Evolutionary conservation across 2,329 filamentous ascomycete genomes (phyloP).

Genomic region (Calonectria pseudoreteaudii): DNA sequence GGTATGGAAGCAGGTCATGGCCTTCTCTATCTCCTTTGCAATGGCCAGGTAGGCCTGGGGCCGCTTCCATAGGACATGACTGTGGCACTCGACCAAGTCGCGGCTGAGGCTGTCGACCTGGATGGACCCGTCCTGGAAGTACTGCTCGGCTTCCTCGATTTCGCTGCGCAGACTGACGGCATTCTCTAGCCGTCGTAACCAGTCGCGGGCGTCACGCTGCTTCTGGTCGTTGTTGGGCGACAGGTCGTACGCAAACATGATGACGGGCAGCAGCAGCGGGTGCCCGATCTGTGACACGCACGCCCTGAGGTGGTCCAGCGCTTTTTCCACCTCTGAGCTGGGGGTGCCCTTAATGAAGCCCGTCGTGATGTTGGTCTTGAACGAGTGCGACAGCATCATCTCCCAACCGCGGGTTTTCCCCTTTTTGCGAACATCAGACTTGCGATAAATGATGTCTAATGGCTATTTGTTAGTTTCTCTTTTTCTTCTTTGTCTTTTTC

Average conservation of each 20-base stretch:
- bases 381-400: conserved; percentile 70
- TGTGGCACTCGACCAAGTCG: conserved; percentile 73
- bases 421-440: conserved; percentile 75
- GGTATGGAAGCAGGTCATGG: conserved; percentile 58
- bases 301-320: conserved; percentile 62
- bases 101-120: conserved; percentile 71
- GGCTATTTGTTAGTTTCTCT: neutral
- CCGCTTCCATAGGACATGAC: conserved; percentile 72
- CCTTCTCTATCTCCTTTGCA: conserved; percentile 59
- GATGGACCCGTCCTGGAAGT: conserved; percentile 64
- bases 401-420: conserved; percentile 74
- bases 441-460: conserved; percentile 71
- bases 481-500: too few relatives aligned
- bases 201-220: conserved; percentile 72
- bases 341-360: conserved; percentile 72
- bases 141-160: conserved; percentile 66
- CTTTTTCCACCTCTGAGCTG: conserved; percentile 64
- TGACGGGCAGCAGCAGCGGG: conserved; percentile 68
- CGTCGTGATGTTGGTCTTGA: conserved; percentile 66
- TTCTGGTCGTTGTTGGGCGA: conserved; percentile 68
- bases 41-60: conserved; percentile 71
- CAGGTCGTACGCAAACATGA: conserved; percentile 70
- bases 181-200: conserved; percentile 71
- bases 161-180: conserved; percentile 71
- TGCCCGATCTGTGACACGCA: conserved; percentile 65